These are phyloP conservation scores for Zygosaccharomyces gambellarensis DNA, from an alignment of 805 yeast genomes.

Conservation along the genomic window DNA sequence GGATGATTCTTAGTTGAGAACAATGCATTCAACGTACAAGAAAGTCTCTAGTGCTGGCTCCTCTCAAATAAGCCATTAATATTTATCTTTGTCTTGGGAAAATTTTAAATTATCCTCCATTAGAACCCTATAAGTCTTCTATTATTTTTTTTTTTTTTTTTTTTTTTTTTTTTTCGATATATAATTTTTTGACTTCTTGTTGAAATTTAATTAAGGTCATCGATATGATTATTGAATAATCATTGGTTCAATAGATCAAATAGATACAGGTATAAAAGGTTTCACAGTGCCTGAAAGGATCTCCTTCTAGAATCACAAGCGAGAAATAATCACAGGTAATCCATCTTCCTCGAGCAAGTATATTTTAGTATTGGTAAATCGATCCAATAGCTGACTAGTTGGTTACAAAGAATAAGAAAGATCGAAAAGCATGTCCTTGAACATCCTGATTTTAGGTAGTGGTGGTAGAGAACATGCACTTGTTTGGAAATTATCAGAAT, in stretches of 20 bases:
- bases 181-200: constrained; percentile 1
- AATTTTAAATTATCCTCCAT: constrained; percentile 3
- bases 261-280: neutral
- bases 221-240: constrained; percentile 5
- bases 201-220: constrained; percentile 2
- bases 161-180: neutral
- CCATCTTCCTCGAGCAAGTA: neutral
- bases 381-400: neutral
- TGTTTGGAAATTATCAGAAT: constrained; percentile 84
- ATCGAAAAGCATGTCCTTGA: constrained; percentile 35
- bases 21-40: too few species aligned
- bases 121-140: constrained; percentile 2
- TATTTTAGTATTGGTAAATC: neutral
- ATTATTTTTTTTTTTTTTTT: constrained; percentile 1
- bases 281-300: neutral
- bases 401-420: neutral
- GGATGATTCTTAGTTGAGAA: too few species aligned
- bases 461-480: constrained; percentile 99
- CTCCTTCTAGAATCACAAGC: neutral
- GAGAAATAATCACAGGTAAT: neutral
- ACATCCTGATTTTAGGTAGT: constrained; percentile 84
- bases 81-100: neutral
- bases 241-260: too few species aligned
- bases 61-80: neutral
- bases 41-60: too few species aligned